phyloP scores from a whole-genome alignment of 1,284 basidiomycete genomes.

The Cerioporus squamosus region DNA sequence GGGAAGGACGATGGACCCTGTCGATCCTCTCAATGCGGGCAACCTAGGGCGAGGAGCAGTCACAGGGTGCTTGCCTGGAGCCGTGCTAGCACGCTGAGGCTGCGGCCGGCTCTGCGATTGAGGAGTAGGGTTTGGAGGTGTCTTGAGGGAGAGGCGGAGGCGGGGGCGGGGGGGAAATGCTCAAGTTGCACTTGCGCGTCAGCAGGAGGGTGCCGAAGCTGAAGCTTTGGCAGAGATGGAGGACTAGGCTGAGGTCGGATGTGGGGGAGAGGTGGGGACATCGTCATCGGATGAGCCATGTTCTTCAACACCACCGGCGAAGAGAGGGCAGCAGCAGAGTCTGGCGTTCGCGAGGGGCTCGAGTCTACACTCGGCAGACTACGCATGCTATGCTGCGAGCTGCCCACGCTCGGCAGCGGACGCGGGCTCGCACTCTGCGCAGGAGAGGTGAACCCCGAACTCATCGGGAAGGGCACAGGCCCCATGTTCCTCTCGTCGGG shows the following conservation, averaged over 20 bases:
- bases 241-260: background rate
- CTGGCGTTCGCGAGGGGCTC: conserved; percentile 13
- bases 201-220: background rate
- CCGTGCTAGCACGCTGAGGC: background rate
- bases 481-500: background rate
- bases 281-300: too few species aligned
- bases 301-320: background rate
- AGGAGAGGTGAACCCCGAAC: conserved; percentile 16
- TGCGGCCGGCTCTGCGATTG: background rate
- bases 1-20: background rate
- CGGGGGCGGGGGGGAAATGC: background rate
- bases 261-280: background rate
- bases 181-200: background rate
- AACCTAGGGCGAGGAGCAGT: conserved; percentile 18
- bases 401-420: conserved; percentile 13
- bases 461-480: conserved; percentile 19
- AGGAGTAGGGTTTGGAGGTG: background rate
- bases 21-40: conserved; percentile 15
- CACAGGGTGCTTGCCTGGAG: conserved; percentile 9
- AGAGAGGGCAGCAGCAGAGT: conserved; percentile 11
- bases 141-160: background rate
- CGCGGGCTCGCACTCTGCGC: conserved; percentile 16
- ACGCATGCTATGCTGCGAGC: conserved; percentile 11
- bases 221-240: background rate
- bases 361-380: conserved; percentile 9